Base-by-base conservation (phyloP, 176 grass and related monocot genomes). In the Triticum dicoccoides region DNA sequence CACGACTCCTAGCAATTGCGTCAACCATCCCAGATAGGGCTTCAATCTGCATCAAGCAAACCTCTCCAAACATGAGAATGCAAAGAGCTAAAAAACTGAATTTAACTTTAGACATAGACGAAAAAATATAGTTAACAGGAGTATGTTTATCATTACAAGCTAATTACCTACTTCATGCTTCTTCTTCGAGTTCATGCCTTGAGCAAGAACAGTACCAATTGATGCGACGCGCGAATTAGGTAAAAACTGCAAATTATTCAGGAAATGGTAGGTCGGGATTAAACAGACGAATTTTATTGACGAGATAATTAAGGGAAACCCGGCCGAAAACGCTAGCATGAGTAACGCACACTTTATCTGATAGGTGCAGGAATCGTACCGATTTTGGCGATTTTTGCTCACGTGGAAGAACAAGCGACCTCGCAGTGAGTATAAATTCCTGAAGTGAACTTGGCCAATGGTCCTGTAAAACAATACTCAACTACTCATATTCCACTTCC, bases 111-210 rank as follows among this genome's bases (percentile, higher is more conserved):
- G 12, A 80, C 45, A 79, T 0, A 82, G 58, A 82, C 7, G 15
- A 45, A 78, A 27, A 34, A 2, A 3, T 4, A 70, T 25, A 61
- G 70, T 7, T 71, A 84, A 84, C 6, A 82, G 8, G 54, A 80
- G 2, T 21, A 63, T 47, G 4, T 52, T 52, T 25, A 35, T 76
- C 30, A 80, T 69, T 21, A 82, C 42, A 78, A 83, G 69, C 20
- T 61, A 65, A 91, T 86, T 86, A 94, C 97, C 82, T 93, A 99
- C 94, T 93, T 97, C 97, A 12, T 94, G 90, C 82, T 93, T 99
- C 83, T 99, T 97, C 89, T 99, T 99, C 11, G 69, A 82, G 88
- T 92, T 96, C 97, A 96, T 99, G 89, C 94, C 97, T 87, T 99
- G 97, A 73, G 92, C 78, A 10, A 99, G 94, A 86, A 99, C 94